Base-by-base conservation (phyloP, 768 basidiomycete genomes). In the Sporobolomyces roseus region DNA sequence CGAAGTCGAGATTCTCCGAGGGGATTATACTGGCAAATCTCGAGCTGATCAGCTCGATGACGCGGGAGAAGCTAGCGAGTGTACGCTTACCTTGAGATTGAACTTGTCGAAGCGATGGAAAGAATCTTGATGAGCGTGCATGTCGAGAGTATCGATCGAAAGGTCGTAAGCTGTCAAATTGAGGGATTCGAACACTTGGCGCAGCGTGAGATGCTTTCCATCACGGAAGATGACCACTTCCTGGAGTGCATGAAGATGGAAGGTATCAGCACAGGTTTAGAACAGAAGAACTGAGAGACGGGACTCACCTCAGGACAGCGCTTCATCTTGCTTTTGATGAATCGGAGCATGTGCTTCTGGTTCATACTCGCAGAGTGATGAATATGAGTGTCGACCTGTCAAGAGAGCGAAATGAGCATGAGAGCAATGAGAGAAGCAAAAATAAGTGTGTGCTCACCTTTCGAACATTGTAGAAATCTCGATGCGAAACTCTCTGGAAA, bases 301-400 rank as follows among this genome's bases (percentile, higher is more conserved):
- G n/a, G 17, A 76, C 84, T 49, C 64, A 90, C 91, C 54, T 93
- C 76, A 2, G 92, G 88, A 73, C 83, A 86, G 29, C 85, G 86
- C 80, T 92, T 93, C 91, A 96, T 93, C 78, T 94, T 94, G n/a
- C 88, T 86, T 79, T 99, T 99, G 82, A 99, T 97, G 80, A 99
- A 98, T 13, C 96, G 91, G 17, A 99, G 81, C 25, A 99, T 81
- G 80, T 99, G 96, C 79, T 99, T 99, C 79, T 99, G 96, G 78
- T 99, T 99, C 93, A 98, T 97, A 80, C 91, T 90, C 68, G 93
- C 96, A 5, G 94, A 94, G 78, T 98, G 91, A 76, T 99, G 96
- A 33, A 99, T 91, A 79, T 99, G 96, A 12, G 96, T 99, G 77
- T 99, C 96, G 67, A 99, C 96, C 78, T 67, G 46, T 0, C 23